phyloP scores from a whole-genome alignment of 306 rosid species.

The Gastrolobium bilobum region DNA sequence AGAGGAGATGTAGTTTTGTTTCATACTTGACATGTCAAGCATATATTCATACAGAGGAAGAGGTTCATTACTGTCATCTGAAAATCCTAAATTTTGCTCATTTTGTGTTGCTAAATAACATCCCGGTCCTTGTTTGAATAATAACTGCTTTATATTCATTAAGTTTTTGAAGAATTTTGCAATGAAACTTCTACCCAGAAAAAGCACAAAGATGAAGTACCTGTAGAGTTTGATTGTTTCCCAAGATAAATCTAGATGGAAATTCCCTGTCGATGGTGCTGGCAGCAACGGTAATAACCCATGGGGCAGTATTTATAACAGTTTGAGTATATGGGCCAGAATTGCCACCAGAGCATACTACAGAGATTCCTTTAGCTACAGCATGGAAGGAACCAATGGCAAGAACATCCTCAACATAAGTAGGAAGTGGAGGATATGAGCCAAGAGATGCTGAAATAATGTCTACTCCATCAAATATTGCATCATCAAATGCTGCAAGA shows the following conservation, averaged over 20 bases:
- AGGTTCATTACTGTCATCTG: background rate
- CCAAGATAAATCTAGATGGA: constrained; percentile 56
- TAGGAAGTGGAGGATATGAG: constrained; percentile 61
- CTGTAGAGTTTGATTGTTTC: constrained; percentile 71
- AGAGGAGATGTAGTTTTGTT: too few species aligned
- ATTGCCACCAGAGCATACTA: constrained; percentile 71
- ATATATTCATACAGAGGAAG: background rate
- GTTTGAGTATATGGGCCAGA: constrained; percentile 73
- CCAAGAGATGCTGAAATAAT: constrained; percentile 69
- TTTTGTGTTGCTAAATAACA: background rate
- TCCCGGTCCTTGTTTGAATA: background rate
- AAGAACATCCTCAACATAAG: constrained; percentile 63
- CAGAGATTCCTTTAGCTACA: constrained; percentile 63
- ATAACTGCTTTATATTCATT: background rate
- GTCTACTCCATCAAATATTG: constrained; percentile 67
- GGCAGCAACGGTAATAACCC: constrained; percentile 73
- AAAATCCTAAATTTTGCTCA: background rate
- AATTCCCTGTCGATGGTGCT: constrained; percentile 71
- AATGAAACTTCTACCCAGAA: background rate
- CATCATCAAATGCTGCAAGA: constrained; percentile 79
- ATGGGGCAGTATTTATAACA: constrained; percentile 69
- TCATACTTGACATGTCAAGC: background rate
- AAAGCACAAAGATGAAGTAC: constrained; percentile 50
- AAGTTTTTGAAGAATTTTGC: constrained; percentile 1
- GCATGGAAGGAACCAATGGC: constrained; percentile 75